Percentiles rank a stretch among this genome's conserved stretches.
Conservation (phyloP, 768 basidiomycete genomes). For the Boletus huronensis region DNA sequence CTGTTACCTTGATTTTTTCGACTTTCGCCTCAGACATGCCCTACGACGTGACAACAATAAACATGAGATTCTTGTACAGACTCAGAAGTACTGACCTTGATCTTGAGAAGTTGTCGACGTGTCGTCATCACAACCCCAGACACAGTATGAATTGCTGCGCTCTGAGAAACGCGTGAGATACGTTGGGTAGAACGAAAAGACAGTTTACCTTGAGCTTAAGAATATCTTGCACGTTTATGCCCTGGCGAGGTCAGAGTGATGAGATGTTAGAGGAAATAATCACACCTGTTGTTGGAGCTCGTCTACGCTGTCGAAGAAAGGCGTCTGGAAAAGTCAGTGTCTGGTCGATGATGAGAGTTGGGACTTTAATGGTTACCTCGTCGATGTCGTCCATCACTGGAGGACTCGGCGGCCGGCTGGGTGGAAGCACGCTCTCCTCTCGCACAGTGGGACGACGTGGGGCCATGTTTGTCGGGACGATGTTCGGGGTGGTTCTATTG, state of each 20-base stretch:
- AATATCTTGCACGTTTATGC: constrained; percentile 95
- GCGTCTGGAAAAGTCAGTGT: constrained; percentile 34
- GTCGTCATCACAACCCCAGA: constrained; percentile 92
- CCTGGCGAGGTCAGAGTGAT: constrained; percentile 42
- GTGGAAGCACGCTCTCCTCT: constrained; percentile 27
- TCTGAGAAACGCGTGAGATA: constrained; percentile 35
- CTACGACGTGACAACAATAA: constrained; percentile 36
- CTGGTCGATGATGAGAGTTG: not conserved
- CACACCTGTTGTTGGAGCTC: constrained; percentile 79
- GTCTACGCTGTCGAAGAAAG: constrained; percentile 77
- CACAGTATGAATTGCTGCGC: constrained; percentile 78
- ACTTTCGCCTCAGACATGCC: constrained; percentile 97
- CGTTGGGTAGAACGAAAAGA: not conserved
- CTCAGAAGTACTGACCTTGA: constrained; percentile 58
- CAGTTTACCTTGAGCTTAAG: constrained; percentile 76
- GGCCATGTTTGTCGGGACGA: constrained; percentile 17
- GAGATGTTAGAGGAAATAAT: constrained; percentile 4
- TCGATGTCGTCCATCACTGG: constrained; percentile 37
- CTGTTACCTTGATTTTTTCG: constrained; percentile 84
- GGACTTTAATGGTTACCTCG: constrained; percentile 29
- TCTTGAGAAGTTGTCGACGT: constrained; percentile 83
- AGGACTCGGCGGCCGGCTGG: constrained; percentile 27
- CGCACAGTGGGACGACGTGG: constrained; percentile 27
- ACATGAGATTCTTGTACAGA: not conserved
- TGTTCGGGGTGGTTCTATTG: not conserved